Evolutionary conservation across 148 eudicot species (phyloP).

Genomic region (Persicaria maculosa): DNA sequence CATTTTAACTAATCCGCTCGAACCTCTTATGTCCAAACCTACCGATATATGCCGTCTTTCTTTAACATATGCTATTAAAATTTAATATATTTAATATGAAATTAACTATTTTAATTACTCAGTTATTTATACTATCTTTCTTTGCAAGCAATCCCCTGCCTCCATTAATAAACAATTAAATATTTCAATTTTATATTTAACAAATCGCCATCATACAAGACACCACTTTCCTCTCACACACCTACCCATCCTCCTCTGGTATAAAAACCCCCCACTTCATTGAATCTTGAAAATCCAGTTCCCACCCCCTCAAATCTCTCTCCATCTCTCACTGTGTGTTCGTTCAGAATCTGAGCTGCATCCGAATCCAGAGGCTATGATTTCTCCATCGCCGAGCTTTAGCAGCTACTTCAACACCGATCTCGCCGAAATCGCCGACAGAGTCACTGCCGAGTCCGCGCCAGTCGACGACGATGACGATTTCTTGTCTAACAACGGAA

Average conservation of each 20-base stretch:
- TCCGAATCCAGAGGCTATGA: not conserved
- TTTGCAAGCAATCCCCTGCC: too few relatives aligned
- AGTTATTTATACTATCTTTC: too few relatives aligned
- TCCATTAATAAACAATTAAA: too few relatives aligned
- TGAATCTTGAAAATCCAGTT: not conserved
- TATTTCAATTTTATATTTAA: too few relatives aligned
- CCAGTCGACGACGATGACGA: not conserved
- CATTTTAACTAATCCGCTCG: too few relatives aligned
- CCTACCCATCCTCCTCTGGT: not conserved
- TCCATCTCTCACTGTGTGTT: not conserved
- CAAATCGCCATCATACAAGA: too few relatives aligned
- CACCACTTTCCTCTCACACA: not conserved
- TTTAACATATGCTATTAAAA: too few relatives aligned
- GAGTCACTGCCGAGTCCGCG: conserved; percentile 8
- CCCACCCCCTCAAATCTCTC: not conserved
- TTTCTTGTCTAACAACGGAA: not conserved
- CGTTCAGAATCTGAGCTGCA: not conserved
- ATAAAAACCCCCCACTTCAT: not conserved
- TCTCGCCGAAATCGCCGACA: conserved; percentile 1
- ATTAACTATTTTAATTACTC: too few relatives aligned
- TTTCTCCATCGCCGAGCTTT: conserved; percentile 7
- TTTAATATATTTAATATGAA: too few relatives aligned
- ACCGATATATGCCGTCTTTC: too few relatives aligned
- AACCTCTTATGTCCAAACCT: too few relatives aligned
- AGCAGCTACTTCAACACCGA: conserved; percentile 1